Evolutionary conservation across 148 eudicot species (phyloP), one percentile per base, ranked within the genome.

Genomic region (Silene uniflora): DNA sequence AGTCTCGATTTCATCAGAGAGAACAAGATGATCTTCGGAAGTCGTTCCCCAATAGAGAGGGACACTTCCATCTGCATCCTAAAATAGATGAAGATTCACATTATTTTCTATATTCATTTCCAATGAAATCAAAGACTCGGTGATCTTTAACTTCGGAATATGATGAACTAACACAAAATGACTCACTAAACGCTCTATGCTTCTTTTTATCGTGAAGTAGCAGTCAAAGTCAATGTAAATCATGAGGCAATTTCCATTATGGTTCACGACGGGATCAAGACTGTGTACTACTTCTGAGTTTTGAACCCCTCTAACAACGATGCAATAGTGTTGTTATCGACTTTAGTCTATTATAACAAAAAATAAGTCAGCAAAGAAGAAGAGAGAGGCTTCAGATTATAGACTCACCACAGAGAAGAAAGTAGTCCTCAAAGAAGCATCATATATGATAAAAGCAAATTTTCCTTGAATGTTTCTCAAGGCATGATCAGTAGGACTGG

Each of bases 41-140:
- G 91, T 97, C 13, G 94, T 83, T 78, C 99, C 98, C 99, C 99
- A 95, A 76, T 81, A 92, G 71, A 95, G 86, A 56, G 99, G 97
- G 54, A 95, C 93, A 81, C 92, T 90, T 63, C 94, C 99, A 80
- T 95, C 99, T 72, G 85, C 84, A 83, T 95, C 99, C 99, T 95
- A 74, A 29, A 77, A 69, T 10, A 74, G 6, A 18, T 17, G 74
- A 46, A 80, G 27, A 19, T 29, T 63, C 1, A 19, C 27, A 64
- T 78, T 66, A 69, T n/a, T 55, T 27, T 52, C 44, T 2, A 13
- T 42, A 0, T 67, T 7, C 21, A 59, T 47, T 39, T 39, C 44
- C 44, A 6, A 39, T 39, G 9, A 7, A 7, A 9, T 39, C 44
- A 39, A 39, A 39, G 44, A 39, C 44, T 39, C 10, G 44, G 7